Evolutionary conservation across 495 filamentous ascomycete genomes (phyloP), one percentile per base, ranked within the genome.

Genomic region (Parathielavia hyrcaniae): DNA sequence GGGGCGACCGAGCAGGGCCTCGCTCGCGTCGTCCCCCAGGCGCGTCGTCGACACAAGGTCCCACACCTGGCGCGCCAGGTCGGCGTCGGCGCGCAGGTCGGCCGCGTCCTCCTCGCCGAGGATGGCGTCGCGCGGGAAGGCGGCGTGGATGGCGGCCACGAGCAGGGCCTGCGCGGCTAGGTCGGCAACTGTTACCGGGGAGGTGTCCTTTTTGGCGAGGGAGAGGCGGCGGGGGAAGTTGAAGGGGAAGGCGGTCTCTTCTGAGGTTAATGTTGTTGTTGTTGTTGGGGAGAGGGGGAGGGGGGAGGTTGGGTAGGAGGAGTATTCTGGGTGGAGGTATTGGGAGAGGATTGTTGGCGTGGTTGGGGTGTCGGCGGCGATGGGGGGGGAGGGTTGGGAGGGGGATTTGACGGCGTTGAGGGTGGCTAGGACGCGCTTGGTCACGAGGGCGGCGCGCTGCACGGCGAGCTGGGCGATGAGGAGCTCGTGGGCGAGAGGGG

Each of bases 151-250:
- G 12, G 79, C 77, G 43, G 68, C 71, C 61, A 83, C 80, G 48
- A 83, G 77, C 13, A 82, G 72, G 34, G 79, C 77, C 59, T 83
- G 81, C 11, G 78, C 74, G 52, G 75, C 81, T 58, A 81, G 82
- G 60, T 83, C 81, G 63, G 78, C 79, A 20, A 79, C 75, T 4
- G 81, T 83, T 6, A 83, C 81, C 5, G 80, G 80, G 4, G 76
- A 77, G 2, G 63, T 62, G 61, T 83, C 80, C 49, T 65, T 66
- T 55, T 83, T 83, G 62, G 77, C 71, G n/a, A 81, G 65, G 13
- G 64, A 54, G 53, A 47, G 34, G 22, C 50, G 56, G 23, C 53
- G 59, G 17, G 39, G 32, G 43, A 19, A 45, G 38, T 12, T 30
- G 26, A 30, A 30, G 2, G 2, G 26, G 26, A 30, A 30, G 26